Evolutionary conservation across 148 eudicot species (phyloP).

Genomic region (Polygonum maritimum): DNA sequence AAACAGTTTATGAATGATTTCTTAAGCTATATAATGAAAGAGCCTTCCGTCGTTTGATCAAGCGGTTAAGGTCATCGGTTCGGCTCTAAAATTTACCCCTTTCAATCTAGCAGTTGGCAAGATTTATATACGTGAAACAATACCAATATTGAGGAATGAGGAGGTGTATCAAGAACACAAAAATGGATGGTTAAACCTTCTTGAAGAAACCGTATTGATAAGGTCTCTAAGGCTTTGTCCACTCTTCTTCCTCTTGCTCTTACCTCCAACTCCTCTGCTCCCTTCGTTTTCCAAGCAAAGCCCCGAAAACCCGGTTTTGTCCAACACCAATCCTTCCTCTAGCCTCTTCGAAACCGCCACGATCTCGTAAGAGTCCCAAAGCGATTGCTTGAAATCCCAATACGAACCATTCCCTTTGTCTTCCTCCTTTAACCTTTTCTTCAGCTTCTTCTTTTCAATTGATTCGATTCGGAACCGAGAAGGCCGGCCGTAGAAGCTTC

Average conservation of each 20-base stretch:
- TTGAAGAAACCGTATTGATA: slow-evolving; percentile 47
- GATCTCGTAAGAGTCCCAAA: slow-evolving; percentile 83
- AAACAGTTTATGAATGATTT: too few species aligned
- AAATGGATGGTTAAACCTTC: slow-evolving; percentile 35
- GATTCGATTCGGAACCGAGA: slow-evolving; percentile 67
- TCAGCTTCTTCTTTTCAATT: slow-evolving; percentile 5
- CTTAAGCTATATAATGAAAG: too few species aligned
- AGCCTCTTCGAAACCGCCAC: slow-evolving; percentile 55
- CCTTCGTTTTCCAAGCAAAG: slow-evolving; percentile 13
- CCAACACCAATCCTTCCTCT: slow-evolving; percentile 49
- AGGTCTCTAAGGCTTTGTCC: slow-evolving; percentile 58
- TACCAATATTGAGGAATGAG: neutral
- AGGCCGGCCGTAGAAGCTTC: slow-evolving; percentile 38
- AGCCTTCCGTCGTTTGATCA: too few species aligned
- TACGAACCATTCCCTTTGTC: neutral
- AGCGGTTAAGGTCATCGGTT: too few species aligned
- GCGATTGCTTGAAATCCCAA: slow-evolving; percentile 67
- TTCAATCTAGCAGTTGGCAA: too few species aligned
- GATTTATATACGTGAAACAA: neutral
- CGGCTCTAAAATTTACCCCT: too few species aligned
- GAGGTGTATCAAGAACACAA: neutral
- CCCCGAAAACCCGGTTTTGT: slow-evolving; percentile 16
- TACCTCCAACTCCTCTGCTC: slow-evolving; percentile 14
- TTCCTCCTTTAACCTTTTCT: neutral
- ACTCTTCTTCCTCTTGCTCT: slow-evolving; percentile 40